These are phyloP conservation scores for Boletus pseudo-olivaceus DNA, from an alignment of 768 basidiomycete genomes.

Conservation along the genomic window DNA sequence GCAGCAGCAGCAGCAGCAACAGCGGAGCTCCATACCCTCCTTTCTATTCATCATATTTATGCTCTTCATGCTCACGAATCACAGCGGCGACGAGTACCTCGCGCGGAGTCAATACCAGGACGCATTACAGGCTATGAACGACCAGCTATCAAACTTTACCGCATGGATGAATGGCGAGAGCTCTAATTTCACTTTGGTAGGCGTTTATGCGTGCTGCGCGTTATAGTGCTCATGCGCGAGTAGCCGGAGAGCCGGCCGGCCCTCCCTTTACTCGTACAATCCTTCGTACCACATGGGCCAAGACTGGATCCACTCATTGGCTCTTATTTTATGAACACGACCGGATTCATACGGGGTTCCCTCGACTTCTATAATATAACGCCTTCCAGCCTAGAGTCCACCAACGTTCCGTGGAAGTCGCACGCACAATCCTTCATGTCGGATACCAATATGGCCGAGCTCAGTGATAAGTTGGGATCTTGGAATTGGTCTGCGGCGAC, in stretches of 20 bases:
- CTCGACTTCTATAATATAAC: slow-evolving; percentile 65
- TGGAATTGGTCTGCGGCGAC: slow-evolving; percentile 73
- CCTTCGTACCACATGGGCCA: slow-evolving; percentile 44
- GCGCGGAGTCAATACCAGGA: slow-evolving; percentile 65
- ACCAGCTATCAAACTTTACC: slow-evolving; percentile 69
- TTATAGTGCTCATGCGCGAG: slow-evolving; percentile 2
- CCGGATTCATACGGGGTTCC: slow-evolving; percentile 72
- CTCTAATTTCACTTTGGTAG: slow-evolving; percentile 64
- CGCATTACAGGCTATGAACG: slow-evolving; percentile 51
- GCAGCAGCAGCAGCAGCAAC: slow-evolving; percentile 39
- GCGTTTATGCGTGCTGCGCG: slow-evolving; percentile 16
- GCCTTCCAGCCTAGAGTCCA: slow-evolving; percentile 37
- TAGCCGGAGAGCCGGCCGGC: slow-evolving; percentile 48
- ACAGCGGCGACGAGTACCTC: slow-evolving; percentile 64
- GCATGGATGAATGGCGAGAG: slow-evolving; percentile 69
- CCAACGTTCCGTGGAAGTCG: slow-evolving; percentile 44
- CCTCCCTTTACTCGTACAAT: slow-evolving; percentile 45
- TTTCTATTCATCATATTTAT: slow-evolving; percentile 73
- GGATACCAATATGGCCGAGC: slow-evolving; percentile 47
- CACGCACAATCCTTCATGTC: slow-evolving; percentile 49
- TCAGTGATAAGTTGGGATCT: slow-evolving; percentile 44
- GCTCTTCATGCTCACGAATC: slow-evolving; percentile 76
- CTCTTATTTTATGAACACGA: slow-evolving; percentile 74
- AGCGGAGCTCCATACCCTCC: slow-evolving; percentile 66
- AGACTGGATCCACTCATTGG: slow-evolving; percentile 41